phyloP scores from a whole-genome alignment of 2,329 filamentous ascomycete species.

The Penicillium hordei region DNA sequence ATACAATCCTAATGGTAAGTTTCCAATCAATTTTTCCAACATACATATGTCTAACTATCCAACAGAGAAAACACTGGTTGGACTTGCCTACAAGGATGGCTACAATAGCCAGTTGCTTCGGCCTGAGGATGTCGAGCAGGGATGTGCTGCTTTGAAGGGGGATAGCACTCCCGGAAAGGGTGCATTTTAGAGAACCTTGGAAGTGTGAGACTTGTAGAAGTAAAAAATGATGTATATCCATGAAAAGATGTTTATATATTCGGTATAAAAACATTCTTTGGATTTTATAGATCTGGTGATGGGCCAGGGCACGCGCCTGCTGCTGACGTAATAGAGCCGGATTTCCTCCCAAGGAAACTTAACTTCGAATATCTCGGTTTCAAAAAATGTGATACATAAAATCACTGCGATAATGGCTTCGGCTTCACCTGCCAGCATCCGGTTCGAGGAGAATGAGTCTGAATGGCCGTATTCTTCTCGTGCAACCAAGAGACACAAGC shows the following conservation, averaged over 20 bases:
- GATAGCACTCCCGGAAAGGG: slow-evolving; percentile 24
- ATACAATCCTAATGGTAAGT: slow-evolving; percentile 28
- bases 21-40: background rate
- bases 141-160: slow-evolving; percentile 23
- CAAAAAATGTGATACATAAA: slow-evolving; percentile 5
- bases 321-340: slow-evolving; percentile 2
- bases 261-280: background rate
- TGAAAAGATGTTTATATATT: background rate
- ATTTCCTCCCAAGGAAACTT: background rate
- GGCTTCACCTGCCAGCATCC: slow-evolving; percentile 15
- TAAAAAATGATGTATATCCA: background rate
- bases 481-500: slow-evolving; percentile 31
- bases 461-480: slow-evolving; percentile 23
- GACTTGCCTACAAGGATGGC: slow-evolving; percentile 24
- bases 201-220: slow-evolving; percentile 2
- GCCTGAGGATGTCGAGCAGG: slow-evolving; percentile 18
- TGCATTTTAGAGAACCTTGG: slow-evolving; percentile 22
- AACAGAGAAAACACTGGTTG: slow-evolving; percentile 25
- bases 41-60: background rate
- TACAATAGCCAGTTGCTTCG: slow-evolving; percentile 14
- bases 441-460: slow-evolving; percentile 15
- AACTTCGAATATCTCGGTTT: background rate
- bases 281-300: background rate
- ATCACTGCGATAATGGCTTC: slow-evolving; percentile 12
- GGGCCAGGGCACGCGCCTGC: background rate